Evolutionary conservation across 768 basidiomycete species (phyloP), one percentile per base, ranked within the genome.

Genomic region (Tulasnella calospora): DNA sequence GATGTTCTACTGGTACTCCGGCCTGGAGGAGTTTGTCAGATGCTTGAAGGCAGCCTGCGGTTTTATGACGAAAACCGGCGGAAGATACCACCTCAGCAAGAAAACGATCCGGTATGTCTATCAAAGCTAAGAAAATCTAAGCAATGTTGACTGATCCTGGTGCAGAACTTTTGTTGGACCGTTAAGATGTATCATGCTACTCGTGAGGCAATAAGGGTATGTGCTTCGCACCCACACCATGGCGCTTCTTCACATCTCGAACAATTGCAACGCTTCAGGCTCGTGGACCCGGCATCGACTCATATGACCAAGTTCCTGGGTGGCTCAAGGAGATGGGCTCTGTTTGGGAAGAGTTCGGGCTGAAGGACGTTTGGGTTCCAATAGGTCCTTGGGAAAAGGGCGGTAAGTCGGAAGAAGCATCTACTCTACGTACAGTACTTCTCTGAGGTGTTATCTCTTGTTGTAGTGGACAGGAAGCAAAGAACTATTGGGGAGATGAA

Each of bases 1-100:
- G 77, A 78, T 27, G 38, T 72, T 10, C 13, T 35, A 4, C 33
- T 47, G 19, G 35, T 51, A 15, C 46, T 78, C 19, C 40, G 71
- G 12, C 77, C 77, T n/a, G 77, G 77, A 27, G 77, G 77, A 21
- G 69, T 78, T 2, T 78, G 30, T 27, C 51, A 73, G 27, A 44
- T 27, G 23, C 21, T 78, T 15, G 77, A 78, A 40, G 36, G 40
- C 3, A 67, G 71, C 27, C n/a, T 71, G n/a, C 70, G 44, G 30
- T 30, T 47, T 2, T 78, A n/a, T 21, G 69, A 78, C 41, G 77
- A 71, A 23, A 47, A 78, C 6, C 70, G 19, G 6, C 36, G 46
- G 15, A 30, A 5, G 3, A 72, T 40, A 17, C 30, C 71, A 41
- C 30, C 35, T 9, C 33, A 72, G n/a, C 12, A 72, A 30, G 71